Base-by-base conservation (phyloP, 2,329 filamentous ascomycete species). In the Lojkania enalia region DNA sequence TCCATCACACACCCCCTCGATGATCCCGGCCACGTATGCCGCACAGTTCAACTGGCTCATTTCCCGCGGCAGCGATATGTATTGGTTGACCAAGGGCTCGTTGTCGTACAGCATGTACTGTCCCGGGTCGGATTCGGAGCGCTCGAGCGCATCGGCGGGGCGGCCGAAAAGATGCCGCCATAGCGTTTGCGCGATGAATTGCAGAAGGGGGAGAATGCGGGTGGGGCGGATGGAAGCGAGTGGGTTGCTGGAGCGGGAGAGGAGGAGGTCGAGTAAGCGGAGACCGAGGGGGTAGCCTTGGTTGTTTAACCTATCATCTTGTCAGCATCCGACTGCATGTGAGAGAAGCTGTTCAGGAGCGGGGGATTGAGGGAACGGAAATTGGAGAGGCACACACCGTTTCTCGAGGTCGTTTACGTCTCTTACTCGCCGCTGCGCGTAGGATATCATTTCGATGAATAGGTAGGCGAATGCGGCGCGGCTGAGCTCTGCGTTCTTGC, bases 41-140 rank as follows among this genome's bases (percentile, higher is more conserved):
- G 92, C 94, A 71, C 92, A 96, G 71, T 96, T 97, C 63, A 99
- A 79, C 80, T 94, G 88, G 72, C 82, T 90, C 88, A 99, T 95
- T 73, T 99, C 94, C 63, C 87, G 87, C 13, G 94, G 94, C 41
- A 97, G 87, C 60, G 85, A 90, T 65, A 99, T 87, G 74, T 94
- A 97, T 51, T 87, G 86, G 72, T 96, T 97, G 29, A 97, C 92
- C 39, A 97, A 79, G 16, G 94, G 94, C 69, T 97, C 94, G 73
- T 99, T 97, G 74, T 99, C 94, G 61, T 91, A 89, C 61, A 99
- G 94, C 92, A 99, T 97, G 77, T 97, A 99, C 76, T 97, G 92
- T 59, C 94, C 90, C 6, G 89, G 86, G 40, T 90, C 92, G 41
- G 85, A 82, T 6, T 88, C 85, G 47, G 85, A 89, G 73, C 94